Evolutionary conservation across 2,329 filamentous ascomycete species (phyloP), one percentile per base, ranked within the genome.

Genomic region (Alternaria ethzedia): DNA sequence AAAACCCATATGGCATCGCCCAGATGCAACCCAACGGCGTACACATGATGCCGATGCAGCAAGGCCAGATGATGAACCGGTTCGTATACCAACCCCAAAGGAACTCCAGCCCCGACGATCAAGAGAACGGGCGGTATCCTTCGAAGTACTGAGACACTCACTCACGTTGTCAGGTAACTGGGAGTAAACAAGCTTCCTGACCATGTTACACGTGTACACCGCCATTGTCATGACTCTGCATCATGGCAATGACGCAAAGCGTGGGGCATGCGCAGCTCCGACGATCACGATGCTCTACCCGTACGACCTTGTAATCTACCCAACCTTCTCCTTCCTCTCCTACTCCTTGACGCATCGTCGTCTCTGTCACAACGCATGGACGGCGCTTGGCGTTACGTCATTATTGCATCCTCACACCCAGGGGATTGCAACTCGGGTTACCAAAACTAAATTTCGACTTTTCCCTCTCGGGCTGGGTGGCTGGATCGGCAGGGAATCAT

Each of bases 1-100:
- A 81, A 50, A 84, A 85, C 54, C 83, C 83, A 2, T 85, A 85
- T 64, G 83, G 83, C 47, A 84, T 85, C 75, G 81, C 79, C n/a
- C 77, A 78, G 59, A 67, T 81, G 63, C 78, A 77, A 64, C 79
- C 77, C 11, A 82, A 81, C 54, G 79, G 79, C 36, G 78, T 81
- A 50, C 80, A 74, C 54, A 80, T 81, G 78, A 80, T 81, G 77
- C 75, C 75, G 17, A 80, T 80, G 78, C 75, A 77, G 54, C 71
- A 71, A 44, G 75, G 74, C 59, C 75, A 77, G 64, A 78, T 79
- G 77, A 77, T 77, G 74, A 77, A 78, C 68, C 76, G 76, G 76
- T 78, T 76, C 70, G 76, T 76, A 72, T 74, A 70, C 61, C 73
- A 73, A 60, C 28, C 68, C 58, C 63, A 67, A 51, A 62, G 67